A percentile compares a stretch with the other conserved stretches of the same genome.
Conservation (phyloP, 2,329 filamentous ascomycete species). For the Talaromyces sp. region DNA sequence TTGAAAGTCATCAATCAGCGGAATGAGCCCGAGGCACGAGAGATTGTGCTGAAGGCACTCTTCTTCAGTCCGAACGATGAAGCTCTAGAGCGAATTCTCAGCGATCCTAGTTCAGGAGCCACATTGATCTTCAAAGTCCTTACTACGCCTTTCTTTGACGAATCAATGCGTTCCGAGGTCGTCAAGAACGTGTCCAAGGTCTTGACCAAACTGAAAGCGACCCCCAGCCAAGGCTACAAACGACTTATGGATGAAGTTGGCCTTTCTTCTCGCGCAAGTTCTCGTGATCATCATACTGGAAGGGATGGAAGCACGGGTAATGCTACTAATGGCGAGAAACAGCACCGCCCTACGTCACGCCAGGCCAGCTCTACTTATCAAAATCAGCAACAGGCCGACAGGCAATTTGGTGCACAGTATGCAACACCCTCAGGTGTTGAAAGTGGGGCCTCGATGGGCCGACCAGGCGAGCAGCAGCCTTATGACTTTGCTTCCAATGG, state of each 20-base stretch:
- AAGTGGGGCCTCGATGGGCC: constrained; percentile 23
- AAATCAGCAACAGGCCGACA: constrained; percentile 37
- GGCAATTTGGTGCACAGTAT: constrained; percentile 43
- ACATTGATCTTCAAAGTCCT: constrained; percentile 98
- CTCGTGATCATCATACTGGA: constrained; percentile 39
- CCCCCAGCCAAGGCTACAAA: constrained; percentile 95
- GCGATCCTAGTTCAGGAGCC: constrained; percentile 85
- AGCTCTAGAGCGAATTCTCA: constrained; percentile 82
- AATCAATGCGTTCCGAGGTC: constrained; percentile 80
- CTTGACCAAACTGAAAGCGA: constrained; percentile 82
- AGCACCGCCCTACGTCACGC: constrained; percentile 41
- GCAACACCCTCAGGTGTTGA: constrained; percentile 31
- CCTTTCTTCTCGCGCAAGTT: constrained; percentile 57
- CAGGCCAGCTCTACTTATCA: constrained; percentile 38
- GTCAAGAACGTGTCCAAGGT: constrained; percentile 90
- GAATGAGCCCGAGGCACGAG: constrained; percentile 85
- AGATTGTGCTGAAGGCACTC: constrained; percentile 81
- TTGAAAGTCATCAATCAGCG: constrained; percentile 98
- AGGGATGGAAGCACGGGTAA: constrained; percentile 35
- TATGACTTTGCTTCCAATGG: constrained; percentile 33
- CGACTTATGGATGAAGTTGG: constrained; percentile 98
- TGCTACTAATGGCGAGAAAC: constrained; percentile 38
- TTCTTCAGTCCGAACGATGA: constrained; percentile 90
- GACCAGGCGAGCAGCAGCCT: constrained; percentile 39
- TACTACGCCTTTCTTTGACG: constrained; percentile 95